A percentile compares a stretch with the other conserved stretches of the same genome.
Conservation (phyloP, 2,329 filamentous ascomycete genomes). For the Trichophyton rubrum region DNA sequence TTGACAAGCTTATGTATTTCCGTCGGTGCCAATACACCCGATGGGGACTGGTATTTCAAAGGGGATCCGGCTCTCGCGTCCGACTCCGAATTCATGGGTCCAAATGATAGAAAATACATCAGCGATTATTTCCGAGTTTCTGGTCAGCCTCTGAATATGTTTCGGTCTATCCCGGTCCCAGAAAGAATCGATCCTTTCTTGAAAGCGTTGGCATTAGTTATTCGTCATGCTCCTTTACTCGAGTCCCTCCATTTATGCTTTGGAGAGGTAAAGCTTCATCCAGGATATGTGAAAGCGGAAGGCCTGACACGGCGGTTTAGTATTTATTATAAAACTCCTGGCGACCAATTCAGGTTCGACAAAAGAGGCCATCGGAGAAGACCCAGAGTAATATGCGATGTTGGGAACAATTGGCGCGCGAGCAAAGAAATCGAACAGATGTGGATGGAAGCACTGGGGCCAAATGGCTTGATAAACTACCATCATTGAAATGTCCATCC, state of each 20-base stretch:
- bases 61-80: not conserved
- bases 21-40: not conserved
- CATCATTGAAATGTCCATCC: not conserved
- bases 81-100: not conserved
- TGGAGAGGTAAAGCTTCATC: not conserved
- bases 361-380: not conserved
- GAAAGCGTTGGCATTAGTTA: constrained; percentile 5
- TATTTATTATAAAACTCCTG: not conserved
- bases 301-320: not conserved
- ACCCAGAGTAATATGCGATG: constrained; percentile 1
- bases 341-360: not conserved
- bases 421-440: constrained; percentile 5
- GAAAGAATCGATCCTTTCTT: constrained; percentile 5
- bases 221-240: constrained; percentile 4
- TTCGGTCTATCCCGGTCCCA: constrained; percentile 2
- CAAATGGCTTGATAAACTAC: constrained; percentile 4
- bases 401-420: not conserved
- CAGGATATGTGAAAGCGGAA: not conserved
- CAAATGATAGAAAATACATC: not conserved
- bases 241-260: not conserved
- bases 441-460: constrained; percentile 6
- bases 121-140: not conserved
- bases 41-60: not conserved
- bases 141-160: not conserved
- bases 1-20: not conserved